A percentile compares a stretch with the other conserved stretches of the same genome.
phyloP scores from a whole-genome alignment of 1,284 basidiomycete genomes.

The Ceratobasidium sp. region DNA sequence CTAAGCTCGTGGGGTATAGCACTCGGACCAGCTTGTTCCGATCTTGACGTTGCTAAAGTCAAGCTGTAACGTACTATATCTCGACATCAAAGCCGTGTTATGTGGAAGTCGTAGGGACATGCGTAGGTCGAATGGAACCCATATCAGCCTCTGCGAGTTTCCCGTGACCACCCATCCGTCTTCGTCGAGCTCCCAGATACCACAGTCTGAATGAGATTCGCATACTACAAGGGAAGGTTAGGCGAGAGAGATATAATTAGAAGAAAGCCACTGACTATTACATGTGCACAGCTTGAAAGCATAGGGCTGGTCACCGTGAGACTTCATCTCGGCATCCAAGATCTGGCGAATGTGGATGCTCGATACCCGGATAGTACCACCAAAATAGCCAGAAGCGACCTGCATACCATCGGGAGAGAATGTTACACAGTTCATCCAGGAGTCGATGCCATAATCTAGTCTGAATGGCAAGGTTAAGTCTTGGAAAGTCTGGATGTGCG shows the following conservation, averaged over 20 bases:
- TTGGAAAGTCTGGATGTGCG: too few relatives aligned
- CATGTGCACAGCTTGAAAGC: too few relatives aligned
- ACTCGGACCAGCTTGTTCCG: not conserved
- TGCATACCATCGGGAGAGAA: constrained; percentile 13
- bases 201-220: not conserved
- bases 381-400: not conserved
- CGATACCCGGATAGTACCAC: not conserved
- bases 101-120: not conserved
- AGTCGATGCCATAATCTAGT: too few relatives aligned
- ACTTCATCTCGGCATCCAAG: too few relatives aligned
- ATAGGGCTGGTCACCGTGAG: not conserved
- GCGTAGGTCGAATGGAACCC: not conserved
- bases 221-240: not conserved
- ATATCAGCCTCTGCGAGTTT: not conserved
- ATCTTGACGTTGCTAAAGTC: not conserved
- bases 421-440: not conserved
- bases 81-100: not conserved
- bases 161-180: not conserved
- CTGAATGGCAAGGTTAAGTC: too few relatives aligned
- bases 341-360: not conserved
- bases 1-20: not conserved
- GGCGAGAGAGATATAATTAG: not conserved
- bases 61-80: not conserved
- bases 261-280: too few relatives aligned
- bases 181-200: not conserved